Evolutionary conservation across 2,329 filamentous ascomycete genomes (phyloP).

Genomic region (Geosmithia flava): DNA sequence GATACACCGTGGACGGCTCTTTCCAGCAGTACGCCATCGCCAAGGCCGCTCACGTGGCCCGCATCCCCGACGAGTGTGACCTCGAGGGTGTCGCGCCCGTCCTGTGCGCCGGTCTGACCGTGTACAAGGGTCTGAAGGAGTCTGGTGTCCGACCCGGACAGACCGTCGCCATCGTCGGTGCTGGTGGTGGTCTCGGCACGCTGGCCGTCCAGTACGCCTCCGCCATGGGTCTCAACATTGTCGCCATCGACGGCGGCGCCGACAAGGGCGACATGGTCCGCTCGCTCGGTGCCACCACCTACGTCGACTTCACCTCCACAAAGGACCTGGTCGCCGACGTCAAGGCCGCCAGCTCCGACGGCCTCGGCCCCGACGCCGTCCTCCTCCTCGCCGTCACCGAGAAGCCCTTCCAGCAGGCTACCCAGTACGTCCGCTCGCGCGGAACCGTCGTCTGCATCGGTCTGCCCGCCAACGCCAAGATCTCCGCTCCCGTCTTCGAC

Average conservation of each 20-base stretch:
- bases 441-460: constrained; percentile 84
- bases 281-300: constrained; percentile 58
- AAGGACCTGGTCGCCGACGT: constrained; percentile 76
- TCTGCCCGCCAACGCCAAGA: constrained; percentile 66
- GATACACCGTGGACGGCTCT: constrained; percentile 84
- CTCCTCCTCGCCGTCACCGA: constrained; percentile 77
- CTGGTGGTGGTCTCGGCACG: constrained; percentile 70
- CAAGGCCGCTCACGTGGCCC: constrained; percentile 75
- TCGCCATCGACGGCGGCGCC: constrained; percentile 73
- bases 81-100: constrained; percentile 71
- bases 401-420: constrained; percentile 92
- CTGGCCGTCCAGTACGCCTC: constrained; percentile 78
- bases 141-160: constrained; percentile 63
- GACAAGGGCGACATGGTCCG: constrained; percentile 66
- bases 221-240: constrained; percentile 72
- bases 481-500: constrained; percentile 79
- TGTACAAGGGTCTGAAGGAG: constrained; percentile 88
- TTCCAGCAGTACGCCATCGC: constrained; percentile 91
- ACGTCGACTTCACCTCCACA: constrained; percentile 68
- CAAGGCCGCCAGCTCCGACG: constrained; percentile 66
- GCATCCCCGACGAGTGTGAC: constrained; percentile 63
- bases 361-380: constrained; percentile 76
- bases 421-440: constrained; percentile 71
- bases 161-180: constrained; percentile 73
- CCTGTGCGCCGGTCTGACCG: constrained; percentile 75